Evolutionary conservation across 2,329 filamentous ascomycete genomes (phyloP).

Genomic region (Aspergillus transmontanensis): DNA sequence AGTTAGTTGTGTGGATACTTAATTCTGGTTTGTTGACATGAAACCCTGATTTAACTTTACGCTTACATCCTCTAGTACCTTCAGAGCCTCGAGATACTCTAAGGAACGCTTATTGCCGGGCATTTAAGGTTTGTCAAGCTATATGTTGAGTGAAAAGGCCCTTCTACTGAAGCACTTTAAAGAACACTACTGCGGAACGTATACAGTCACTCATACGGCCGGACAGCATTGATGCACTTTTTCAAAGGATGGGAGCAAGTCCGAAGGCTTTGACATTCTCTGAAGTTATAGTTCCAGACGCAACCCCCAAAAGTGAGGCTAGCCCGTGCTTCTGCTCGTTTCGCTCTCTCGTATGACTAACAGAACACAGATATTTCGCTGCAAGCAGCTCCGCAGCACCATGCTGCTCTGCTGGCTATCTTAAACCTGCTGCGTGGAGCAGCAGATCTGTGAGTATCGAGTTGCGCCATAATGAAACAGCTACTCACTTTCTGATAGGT

Average conservation of each 20-base stretch:
- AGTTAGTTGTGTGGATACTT: constrained; percentile 67
- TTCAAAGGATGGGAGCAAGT: constrained; percentile 60
- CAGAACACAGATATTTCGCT: constrained; percentile 14
- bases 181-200: constrained; percentile 34
- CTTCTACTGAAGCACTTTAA: constrained; percentile 15
- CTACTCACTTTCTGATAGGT: constrained; percentile 29
- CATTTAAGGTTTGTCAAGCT: constrained; percentile 48
- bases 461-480: neutral
- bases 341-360: neutral
- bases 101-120: constrained; percentile 61
- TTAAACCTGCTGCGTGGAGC: constrained; percentile 35
- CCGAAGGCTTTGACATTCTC: constrained; percentile 47
- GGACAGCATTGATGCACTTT: constrained; percentile 52
- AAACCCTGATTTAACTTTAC: neutral
- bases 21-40: constrained; percentile 31
- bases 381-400: constrained; percentile 19
- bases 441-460: constrained; percentile 31
- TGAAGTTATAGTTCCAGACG: constrained; percentile 30
- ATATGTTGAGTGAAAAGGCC: neutral
- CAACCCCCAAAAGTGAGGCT: constrained; percentile 25
- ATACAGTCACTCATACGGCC: constrained; percentile 40
- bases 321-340: neutral
- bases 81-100: constrained; percentile 59
- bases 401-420: constrained; percentile 34
- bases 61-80: constrained; percentile 43